These are phyloP conservation scores for Parmelia sp. DNA, from an alignment of 495 filamentous ascomycete genomes.

Conservation along the genomic window DNA sequence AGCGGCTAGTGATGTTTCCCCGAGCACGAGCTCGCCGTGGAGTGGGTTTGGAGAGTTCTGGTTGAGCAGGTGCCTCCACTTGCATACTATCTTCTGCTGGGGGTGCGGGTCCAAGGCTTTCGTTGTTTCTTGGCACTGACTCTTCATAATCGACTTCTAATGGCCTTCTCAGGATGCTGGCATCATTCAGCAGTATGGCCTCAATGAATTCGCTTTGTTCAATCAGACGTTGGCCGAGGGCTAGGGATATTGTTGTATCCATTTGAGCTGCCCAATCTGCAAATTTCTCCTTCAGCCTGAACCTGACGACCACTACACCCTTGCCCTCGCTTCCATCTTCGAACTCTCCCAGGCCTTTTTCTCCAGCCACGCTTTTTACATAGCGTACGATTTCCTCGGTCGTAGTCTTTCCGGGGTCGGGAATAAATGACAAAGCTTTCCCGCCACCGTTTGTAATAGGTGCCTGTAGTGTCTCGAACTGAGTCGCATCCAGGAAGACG, in stretches of 20 bases:
- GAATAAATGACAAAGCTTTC: slow-evolving; percentile 63
- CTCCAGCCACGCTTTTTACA: slow-evolving; percentile 66
- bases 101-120: neutral
- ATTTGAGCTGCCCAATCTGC: slow-evolving; percentile 67
- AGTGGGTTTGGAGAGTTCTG: slow-evolving; percentile 3
- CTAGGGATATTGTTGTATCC: slow-evolving; percentile 56
- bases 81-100: neutral
- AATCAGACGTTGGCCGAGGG: slow-evolving; percentile 72
- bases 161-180: slow-evolving; percentile 57
- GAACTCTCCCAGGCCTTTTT: slow-evolving; percentile 59
- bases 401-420: slow-evolving; percentile 58
- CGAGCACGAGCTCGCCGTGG: slow-evolving; percentile 21
- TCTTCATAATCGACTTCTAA: slow-evolving; percentile 42
- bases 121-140: neutral
- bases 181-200: slow-evolving; percentile 74
- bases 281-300: slow-evolving; percentile 54
- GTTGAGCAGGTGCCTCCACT: slow-evolving; percentile 9
- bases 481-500: slow-evolving; percentile 72
- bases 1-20: slow-evolving; percentile 51
- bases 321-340: slow-evolving; percentile 56
- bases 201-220: slow-evolving; percentile 91
- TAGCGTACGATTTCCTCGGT: slow-evolving; percentile 71
- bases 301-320: slow-evolving; percentile 74
- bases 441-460: slow-evolving; percentile 75
- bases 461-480: slow-evolving; percentile 68